A percentile compares a stretch with the other conserved stretches of the same genome.
Conservation (phyloP, 805 yeast species). For the Nakazawaea sp. region DNA sequence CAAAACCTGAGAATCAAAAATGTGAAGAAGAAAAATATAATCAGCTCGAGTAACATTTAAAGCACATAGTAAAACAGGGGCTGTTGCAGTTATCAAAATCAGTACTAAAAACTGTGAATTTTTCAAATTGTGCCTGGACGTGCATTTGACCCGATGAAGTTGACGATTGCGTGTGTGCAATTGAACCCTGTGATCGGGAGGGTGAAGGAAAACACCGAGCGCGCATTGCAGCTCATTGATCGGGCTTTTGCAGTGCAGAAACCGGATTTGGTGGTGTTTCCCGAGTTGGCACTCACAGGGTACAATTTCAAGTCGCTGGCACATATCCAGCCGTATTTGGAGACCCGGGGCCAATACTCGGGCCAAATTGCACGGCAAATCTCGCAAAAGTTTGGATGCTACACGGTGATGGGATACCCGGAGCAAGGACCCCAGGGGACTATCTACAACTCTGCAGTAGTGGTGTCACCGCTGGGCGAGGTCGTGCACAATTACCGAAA, state of each 20-base stretch:
- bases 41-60: neutral
- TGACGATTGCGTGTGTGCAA: constrained; percentile 62
- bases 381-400: constrained; percentile 46
- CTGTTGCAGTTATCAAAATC: too few relatives aligned
- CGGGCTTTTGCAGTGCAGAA: constrained; percentile 19
- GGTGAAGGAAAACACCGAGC: constrained; percentile 42
- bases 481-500: constrained; percentile 66
- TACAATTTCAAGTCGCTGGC: constrained; percentile 51
- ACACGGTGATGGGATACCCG: constrained; percentile 80
- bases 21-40: too few relatives aligned
- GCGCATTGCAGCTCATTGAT: constrained; percentile 36
- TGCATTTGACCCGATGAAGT: constrained; percentile 28
- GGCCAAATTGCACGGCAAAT: constrained; percentile 50
- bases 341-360: constrained; percentile 41
- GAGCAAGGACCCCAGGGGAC: constrained; percentile 29
- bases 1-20: too few relatives aligned
- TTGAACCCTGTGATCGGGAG: constrained; percentile 59
- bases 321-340: constrained; percentile 54
- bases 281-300: constrained; percentile 83
- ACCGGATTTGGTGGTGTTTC: constrained; percentile 69
- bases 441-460: constrained; percentile 66
- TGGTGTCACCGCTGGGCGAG: constrained; percentile 53
- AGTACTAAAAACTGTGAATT: too few relatives aligned
- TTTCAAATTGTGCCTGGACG: too few relatives aligned
- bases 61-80: constrained; percentile 13